A percentile compares a stretch with the other conserved stretches of the same genome.
Conservation (phyloP, 192 early-diverging fungal species). For the Funneliformis geosporum region DNA sequence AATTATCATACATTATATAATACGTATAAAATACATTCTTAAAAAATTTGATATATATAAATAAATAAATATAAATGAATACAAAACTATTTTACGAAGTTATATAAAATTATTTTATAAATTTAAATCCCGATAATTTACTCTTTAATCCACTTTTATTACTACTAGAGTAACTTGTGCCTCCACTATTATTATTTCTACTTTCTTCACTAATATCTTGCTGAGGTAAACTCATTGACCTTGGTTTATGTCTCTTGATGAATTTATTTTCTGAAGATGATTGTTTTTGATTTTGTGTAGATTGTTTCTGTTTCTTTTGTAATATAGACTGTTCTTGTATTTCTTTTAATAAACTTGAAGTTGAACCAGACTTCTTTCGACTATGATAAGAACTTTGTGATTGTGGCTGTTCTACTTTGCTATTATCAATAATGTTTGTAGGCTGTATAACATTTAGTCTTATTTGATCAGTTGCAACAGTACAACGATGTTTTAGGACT, state of each 20-base stretch:
- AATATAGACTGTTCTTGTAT: conserved; percentile 1
- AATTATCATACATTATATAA: too few relatives aligned
- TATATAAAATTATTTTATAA: neutral
- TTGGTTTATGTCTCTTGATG: neutral
- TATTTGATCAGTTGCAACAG: conserved; percentile 40
- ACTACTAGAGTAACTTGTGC: neutral
- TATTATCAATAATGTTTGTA: neutral
- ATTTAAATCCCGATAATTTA: neutral
- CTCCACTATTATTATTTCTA: neutral
- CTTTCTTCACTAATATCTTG: neutral
- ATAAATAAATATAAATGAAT: too few relatives aligned
- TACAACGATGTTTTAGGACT: conserved; percentile 37
- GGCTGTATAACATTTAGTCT: neutral
- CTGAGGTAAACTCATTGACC: neutral
- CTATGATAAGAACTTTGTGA: neutral
- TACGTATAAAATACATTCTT: too few relatives aligned
- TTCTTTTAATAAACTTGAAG: conserved; percentile 25
- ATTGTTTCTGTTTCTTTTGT: neutral
- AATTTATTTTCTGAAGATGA: neutral
- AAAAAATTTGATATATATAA: too few relatives aligned
- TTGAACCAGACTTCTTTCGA: conserved; percentile 1
- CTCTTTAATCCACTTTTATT: neutral
- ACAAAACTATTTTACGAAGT: too few relatives aligned
- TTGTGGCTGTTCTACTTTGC: neutral
- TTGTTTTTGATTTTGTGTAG: neutral